Evolutionary conservation across 2,329 filamentous ascomycete species (phyloP).

Genomic region (Beauveria sp.): DNA sequence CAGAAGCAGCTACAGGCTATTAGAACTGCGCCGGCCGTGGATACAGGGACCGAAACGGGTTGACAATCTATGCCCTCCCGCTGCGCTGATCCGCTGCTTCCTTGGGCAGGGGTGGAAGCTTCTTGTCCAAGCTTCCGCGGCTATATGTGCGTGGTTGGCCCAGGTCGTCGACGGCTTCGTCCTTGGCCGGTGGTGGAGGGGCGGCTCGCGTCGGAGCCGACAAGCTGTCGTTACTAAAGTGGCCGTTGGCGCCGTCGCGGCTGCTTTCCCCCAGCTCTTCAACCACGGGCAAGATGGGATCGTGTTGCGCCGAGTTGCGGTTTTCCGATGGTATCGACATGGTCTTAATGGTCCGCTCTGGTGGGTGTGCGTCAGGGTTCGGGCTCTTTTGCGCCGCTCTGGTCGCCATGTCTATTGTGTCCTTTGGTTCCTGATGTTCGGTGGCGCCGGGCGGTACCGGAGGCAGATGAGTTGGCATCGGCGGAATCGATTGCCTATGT

Average conservation of each 20-base stretch:
- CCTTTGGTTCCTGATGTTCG: constrained; percentile 29
- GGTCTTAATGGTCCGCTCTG: constrained; percentile 50
- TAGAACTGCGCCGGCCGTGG: background rate
- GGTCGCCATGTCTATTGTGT: constrained; percentile 33
- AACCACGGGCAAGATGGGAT: constrained; percentile 65
- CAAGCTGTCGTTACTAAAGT: constrained; percentile 26
- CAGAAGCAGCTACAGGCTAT: background rate
- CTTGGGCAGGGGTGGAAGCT: constrained; percentile 23
- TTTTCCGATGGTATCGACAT: constrained; percentile 22
- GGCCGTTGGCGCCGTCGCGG: constrained; percentile 35
- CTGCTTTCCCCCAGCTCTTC: constrained; percentile 79
- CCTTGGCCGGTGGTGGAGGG: constrained; percentile 27
- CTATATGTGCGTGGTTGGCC: constrained; percentile 2
- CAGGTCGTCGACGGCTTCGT: constrained; percentile 4
- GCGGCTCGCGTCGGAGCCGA: constrained; percentile 37
- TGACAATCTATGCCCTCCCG: constrained; percentile 4
- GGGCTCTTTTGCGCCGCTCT: constrained; percentile 28
- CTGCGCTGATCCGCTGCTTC: background rate
- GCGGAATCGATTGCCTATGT: constrained; percentile 29
- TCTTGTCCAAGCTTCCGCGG: constrained; percentile 27
- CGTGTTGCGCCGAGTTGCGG: constrained; percentile 50
- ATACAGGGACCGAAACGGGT: constrained; percentile 1
- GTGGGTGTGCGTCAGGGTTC: constrained; percentile 41
- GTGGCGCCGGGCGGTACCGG: constrained; percentile 30
- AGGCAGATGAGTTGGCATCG: constrained; percentile 39